A percentile compares a stretch with the other conserved stretches of the same genome.
Conservation (phyloP, 371 early-diverging fungal genomes). For the Zopfochytrium polystomum region DNA sequence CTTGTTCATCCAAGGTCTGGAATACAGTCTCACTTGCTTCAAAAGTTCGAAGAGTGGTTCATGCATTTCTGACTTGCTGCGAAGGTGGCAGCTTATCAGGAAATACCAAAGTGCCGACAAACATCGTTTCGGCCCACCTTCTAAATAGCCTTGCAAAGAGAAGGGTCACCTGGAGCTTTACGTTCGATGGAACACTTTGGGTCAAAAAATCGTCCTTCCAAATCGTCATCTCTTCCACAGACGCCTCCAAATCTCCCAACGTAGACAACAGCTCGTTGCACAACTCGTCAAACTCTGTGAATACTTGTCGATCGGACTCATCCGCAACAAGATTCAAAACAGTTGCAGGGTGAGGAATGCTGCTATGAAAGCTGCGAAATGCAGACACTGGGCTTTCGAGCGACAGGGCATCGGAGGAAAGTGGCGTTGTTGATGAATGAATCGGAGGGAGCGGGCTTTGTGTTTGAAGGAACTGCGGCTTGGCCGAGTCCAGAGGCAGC, state of each 20-base stretch:
- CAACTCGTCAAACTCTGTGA: constrained; percentile 40
- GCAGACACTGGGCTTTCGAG: no score
- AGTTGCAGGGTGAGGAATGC: constrained; percentile 37
- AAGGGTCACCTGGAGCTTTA: constrained; percentile 47
- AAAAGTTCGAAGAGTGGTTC: constrained; percentile 53
- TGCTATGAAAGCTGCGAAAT: constrained; percentile 30
- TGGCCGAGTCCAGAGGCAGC: no score
- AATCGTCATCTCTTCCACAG: constrained; percentile 47
- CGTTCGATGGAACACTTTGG: constrained; percentile 41
- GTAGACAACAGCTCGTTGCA: constrained; percentile 44
- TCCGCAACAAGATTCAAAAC: constrained; percentile 31
- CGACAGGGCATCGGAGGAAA: no score
- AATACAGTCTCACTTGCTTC: constrained; percentile 46
- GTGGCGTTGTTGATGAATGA: no score
- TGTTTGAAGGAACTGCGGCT: no score
- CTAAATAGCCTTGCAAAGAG: constrained; percentile 47
- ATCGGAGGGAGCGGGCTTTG: no score
- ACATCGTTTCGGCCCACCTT: constrained; percentile 23
- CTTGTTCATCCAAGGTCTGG: constrained; percentile 45
- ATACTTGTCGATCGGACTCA: constrained; percentile 30
- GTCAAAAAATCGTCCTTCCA: constrained; percentile 53
- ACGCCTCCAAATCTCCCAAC: constrained; percentile 44
- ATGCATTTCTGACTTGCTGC: constrained; percentile 50
- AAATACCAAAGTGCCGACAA: no score
- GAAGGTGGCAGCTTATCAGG: no score